Evolutionary conservation across 2,329 filamentous ascomycete species (phyloP).

Genomic region (Phialocephala sp.): DNA sequence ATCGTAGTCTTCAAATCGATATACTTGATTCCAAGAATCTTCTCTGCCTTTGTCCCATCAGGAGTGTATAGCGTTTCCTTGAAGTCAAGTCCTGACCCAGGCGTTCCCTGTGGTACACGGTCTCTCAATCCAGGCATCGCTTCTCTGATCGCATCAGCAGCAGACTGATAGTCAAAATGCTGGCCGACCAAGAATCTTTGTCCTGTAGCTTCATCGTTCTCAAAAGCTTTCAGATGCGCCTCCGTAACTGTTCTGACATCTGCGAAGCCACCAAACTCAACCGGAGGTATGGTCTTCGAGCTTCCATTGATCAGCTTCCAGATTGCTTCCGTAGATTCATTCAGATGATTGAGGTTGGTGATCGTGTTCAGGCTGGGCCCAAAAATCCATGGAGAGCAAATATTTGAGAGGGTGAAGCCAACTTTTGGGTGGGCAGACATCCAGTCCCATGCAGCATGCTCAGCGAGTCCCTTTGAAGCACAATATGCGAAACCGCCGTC

Average conservation of each 20-base stretch:
- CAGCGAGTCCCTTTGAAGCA: slow-evolving; percentile 63
- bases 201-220: slow-evolving; percentile 59
- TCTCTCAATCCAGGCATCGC: neutral
- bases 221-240: slow-evolving; percentile 64
- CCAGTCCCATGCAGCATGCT: slow-evolving; percentile 69
- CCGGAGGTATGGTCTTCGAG: slow-evolving; percentile 58
- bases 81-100: neutral
- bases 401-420: slow-evolving; percentile 62
- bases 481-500: slow-evolving; percentile 43
- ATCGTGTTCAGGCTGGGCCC: slow-evolving; percentile 57
- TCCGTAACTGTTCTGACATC: slow-evolving; percentile 64
- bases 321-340: slow-evolving; percentile 74
- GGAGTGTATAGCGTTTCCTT: neutral
- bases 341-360: slow-evolving; percentile 64
- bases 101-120: neutral
- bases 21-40: neutral
- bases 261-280: slow-evolving; percentile 46
- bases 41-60: neutral
- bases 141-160: neutral
- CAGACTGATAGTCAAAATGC: neutral
- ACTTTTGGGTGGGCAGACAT: slow-evolving; percentile 53
- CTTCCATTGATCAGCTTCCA: slow-evolving; percentile 62
- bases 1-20: neutral
- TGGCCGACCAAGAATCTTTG: slow-evolving; percentile 60
- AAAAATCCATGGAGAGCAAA: slow-evolving; percentile 63